A percentile compares a stretch with the other conserved stretches of the same genome.
These are phyloP conservation scores for Leucoagaricus sp. DNA, from an alignment of 1,284 basidiomycete species.

Conservation along the genomic window DNA sequence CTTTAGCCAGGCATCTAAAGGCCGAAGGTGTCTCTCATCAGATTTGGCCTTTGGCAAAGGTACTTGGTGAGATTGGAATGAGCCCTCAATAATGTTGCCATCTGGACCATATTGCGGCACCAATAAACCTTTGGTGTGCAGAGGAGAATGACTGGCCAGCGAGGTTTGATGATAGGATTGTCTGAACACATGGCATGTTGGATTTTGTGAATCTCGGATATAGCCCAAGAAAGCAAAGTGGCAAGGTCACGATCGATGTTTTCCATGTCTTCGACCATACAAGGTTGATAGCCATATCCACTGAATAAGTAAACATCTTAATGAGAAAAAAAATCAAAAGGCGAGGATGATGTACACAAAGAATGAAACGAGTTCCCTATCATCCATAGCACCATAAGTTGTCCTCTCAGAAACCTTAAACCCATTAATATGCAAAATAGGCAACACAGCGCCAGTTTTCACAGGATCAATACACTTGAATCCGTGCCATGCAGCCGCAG, in stretches of 20 bases:
- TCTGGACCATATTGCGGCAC: conserved; percentile 63
- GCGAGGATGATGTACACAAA: conserved; percentile 52
- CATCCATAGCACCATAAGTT: conserved; percentile 88
- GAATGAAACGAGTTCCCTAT: conserved; percentile 73
- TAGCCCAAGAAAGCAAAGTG: conserved; percentile 80
- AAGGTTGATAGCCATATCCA: conserved; percentile 86
- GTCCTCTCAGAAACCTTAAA: conserved; percentile 90
- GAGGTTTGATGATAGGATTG: conserved; percentile 77
- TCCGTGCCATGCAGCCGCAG: conserved; percentile 82
- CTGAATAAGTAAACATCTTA: conserved; percentile 29
- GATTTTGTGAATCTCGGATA: conserved; percentile 76
- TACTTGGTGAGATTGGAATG: conserved; percentile 77
- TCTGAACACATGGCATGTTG: conserved; percentile 78
- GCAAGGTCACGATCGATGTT: conserved; percentile 74
- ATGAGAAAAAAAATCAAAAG: neutral
- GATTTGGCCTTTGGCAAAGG: conserved; percentile 75
- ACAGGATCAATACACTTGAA: conserved; percentile 90
- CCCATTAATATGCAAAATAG: conserved; percentile 84
- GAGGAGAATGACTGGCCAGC: conserved; percentile 85
- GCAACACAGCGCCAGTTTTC: conserved; percentile 87
- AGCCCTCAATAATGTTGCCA: conserved; percentile 77
- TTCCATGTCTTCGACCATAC: conserved; percentile 78
- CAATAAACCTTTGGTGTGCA: conserved; percentile 80
- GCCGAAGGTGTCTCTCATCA: conserved; percentile 60
- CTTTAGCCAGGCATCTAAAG: conserved; percentile 73